phyloP scores from a whole-genome alignment of 73 alveolate genomes.

The Uronychia binucleata region DNA sequence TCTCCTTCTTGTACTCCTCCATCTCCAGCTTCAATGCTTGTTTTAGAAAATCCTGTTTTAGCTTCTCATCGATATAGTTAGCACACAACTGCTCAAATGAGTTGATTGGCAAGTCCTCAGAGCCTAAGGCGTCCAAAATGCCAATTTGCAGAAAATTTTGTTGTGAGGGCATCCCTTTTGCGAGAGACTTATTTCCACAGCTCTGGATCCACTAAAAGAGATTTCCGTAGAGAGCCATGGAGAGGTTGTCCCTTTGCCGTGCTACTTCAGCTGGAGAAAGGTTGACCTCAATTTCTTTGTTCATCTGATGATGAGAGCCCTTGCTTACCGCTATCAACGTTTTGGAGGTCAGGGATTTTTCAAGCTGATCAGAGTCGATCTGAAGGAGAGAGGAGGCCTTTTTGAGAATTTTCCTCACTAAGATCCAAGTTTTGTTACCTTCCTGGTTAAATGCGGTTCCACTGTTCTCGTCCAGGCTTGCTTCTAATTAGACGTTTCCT shows the following conservation, averaged over 20 bases:
- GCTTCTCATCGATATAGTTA: slow-evolving; percentile 96
- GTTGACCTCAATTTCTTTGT: slow-evolving; percentile 16
- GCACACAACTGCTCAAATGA: slow-evolving; percentile 97
- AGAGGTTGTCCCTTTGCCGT: slow-evolving; percentile 90
- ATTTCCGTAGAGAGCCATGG: slow-evolving; percentile 90
- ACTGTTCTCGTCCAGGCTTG: slow-evolving; percentile 22
- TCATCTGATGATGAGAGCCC: slow-evolving; percentile 23
- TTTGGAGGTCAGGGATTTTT: slow-evolving; percentile 52
- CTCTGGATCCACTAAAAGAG: slow-evolving; percentile 88
- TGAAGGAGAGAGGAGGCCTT: slow-evolving; percentile 17
- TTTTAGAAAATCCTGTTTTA: slow-evolving; percentile 91
- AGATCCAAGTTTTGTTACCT: too few species aligned
- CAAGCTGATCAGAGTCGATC: slow-evolving; percentile 62
- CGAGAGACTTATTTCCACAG: slow-evolving; percentile 53
- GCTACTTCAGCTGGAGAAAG: slow-evolving; percentile 51
- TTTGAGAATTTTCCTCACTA: slow-evolving; percentile 6
- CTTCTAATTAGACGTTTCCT: slow-evolving; percentile 82
- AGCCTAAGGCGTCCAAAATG: slow-evolving; percentile 97
- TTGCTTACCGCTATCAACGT: slow-evolving; percentile 42
- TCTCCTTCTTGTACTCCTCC: slow-evolving; percentile 87
- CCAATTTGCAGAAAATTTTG: slow-evolving; percentile 81
- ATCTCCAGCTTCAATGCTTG: slow-evolving; percentile 94
- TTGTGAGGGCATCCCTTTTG: slow-evolving; percentile 39
- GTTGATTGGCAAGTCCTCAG: slow-evolving; percentile 95
- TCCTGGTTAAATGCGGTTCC: slow-evolving; percentile 26